Evolutionary conservation across 2,329 filamentous ascomycete genomes (phyloP), one percentile per base, ranked within the genome.

Genomic region (Parastagonospora avenae): DNA sequence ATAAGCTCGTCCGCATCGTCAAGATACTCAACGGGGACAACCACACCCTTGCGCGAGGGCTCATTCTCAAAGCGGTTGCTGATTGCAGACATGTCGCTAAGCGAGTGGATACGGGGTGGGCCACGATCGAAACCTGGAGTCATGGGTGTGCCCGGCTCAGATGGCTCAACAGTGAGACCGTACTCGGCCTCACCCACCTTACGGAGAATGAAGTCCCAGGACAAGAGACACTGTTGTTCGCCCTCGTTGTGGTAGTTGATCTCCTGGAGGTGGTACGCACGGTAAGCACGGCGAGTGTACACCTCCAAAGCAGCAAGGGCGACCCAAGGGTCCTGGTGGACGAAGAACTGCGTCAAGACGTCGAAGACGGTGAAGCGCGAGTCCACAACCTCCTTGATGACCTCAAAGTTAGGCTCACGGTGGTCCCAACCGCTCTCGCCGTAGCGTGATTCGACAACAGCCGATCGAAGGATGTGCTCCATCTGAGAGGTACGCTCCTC

Each of bases 311-410:
- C 91, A 52, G 94, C 94, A 55, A 97, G 80, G 7, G 91, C 91
- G 28, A 99, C 93, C 91, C 92, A 97, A 10, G 91, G 88, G 70
- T 99, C 94, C 36, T 90, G 85, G 76, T 99, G 92, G 30, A 87
- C 90, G 71, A 99, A 99, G 85, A 99, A 99, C 50, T 91, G 87
- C 7, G 93, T 90, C 60, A 99, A 77, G 14, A 99, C 94, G 71
- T 99, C 94, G 64, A 97, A 96, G 59, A 99, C 94, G 36, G 93
- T 97, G 80, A 95, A 97, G 79, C 96, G 96, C 47, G 94, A 97
- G 76, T 99, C 94, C 45, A 99, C 91, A 29, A 99, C 92, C 76
- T 99, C 94, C 81, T 96, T 96, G 78, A 99, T 88, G 59, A 96
- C 82, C 16, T 95, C 89, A 46, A 96, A 80, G 76, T 89, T 91